phyloP scores from a whole-genome alignment of 176 grass and related monocot species.

The Thalia dealbata region DNA sequence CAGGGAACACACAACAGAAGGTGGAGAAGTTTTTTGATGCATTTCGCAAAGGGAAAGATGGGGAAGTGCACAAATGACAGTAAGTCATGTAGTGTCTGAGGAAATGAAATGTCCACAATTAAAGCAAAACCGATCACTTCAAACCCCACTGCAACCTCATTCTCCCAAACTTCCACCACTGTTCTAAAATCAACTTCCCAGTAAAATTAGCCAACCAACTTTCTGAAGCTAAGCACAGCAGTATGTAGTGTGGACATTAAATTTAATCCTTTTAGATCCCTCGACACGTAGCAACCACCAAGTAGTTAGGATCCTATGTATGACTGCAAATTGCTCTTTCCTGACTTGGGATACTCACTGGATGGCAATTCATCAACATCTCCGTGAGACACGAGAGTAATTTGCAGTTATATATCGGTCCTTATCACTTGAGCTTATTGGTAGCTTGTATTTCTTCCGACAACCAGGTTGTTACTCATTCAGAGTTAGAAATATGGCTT shows the following conservation, averaged over 20 bases:
- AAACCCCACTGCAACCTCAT: neutral
- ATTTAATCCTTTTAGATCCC: no score
- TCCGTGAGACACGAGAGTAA: neutral
- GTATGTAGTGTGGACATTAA: no score
- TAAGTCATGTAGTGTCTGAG: neutral
- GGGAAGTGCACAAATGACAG: no score
- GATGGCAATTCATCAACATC: neutral
- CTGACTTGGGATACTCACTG: neutral
- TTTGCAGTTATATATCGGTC: neutral
- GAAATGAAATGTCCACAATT: neutral
- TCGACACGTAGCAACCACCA: neutral
- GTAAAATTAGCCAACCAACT: neutral
- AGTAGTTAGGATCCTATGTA: neutral
- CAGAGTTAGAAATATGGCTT: neutral
- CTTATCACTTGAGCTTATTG: neutral
- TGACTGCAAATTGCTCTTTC: neutral
- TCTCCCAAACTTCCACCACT: neutral
- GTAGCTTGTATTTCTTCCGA: neutral
- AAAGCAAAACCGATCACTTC: neutral
- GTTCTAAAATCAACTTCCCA: neutral
- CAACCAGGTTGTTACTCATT: neutral
- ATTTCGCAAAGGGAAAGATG: no score
- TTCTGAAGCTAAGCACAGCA: neutral
- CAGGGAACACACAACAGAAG: no score
- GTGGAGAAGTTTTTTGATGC: no score